These are phyloP conservation scores for Fusarium keratoplasticum DNA, from an alignment of 2,329 filamentous ascomycete species.

Conservation along the genomic window DNA sequence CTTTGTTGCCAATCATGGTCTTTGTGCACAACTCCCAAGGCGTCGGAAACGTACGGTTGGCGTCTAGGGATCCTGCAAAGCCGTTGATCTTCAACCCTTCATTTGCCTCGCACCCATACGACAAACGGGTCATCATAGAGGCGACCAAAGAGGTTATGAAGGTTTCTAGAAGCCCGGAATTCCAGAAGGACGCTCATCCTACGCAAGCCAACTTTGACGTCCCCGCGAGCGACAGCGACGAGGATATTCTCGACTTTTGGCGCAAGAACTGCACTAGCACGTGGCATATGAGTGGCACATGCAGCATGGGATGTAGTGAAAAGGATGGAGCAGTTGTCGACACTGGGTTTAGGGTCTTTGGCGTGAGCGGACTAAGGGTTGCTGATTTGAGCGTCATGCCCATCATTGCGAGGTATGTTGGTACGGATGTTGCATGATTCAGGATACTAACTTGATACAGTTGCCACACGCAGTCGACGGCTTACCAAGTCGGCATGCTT, in stretches of 20 bases:
- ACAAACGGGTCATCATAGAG: constrained; percentile 27
- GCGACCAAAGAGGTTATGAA: constrained; percentile 24
- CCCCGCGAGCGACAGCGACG: constrained; percentile 23
- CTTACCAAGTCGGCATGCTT: constrained; percentile 33
- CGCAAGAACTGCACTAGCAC: constrained; percentile 25
- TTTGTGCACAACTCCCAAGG: constrained; percentile 30
- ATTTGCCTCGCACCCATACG: constrained; percentile 26
- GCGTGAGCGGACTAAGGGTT: constrained; percentile 60
- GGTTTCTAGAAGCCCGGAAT: constrained; percentile 12
- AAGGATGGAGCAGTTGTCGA: constrained; percentile 20
- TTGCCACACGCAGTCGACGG: constrained; percentile 29
- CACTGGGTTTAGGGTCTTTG: constrained; percentile 59
- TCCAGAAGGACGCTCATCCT: constrained; percentile 21
- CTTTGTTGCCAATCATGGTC: constrained; percentile 21
- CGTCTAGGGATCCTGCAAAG: constrained; percentile 12
- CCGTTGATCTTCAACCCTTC: constrained; percentile 22
- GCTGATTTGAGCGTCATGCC: constrained; percentile 65
- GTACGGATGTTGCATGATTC: accelerated
- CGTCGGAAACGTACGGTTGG: constrained; percentile 13
- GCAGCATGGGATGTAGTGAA: constrained; percentile 14
- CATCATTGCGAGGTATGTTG: constrained; percentile 42
- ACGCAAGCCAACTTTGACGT: constrained; percentile 10
- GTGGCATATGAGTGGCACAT: constrained; percentile 35
- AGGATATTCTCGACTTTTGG: constrained; percentile 33
- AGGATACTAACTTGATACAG: constrained; percentile 2